Evolutionary conservation across 2,329 filamentous ascomycete genomes (phyloP), one percentile per base, ranked within the genome.

Genomic region (Fusarium sp.): DNA sequence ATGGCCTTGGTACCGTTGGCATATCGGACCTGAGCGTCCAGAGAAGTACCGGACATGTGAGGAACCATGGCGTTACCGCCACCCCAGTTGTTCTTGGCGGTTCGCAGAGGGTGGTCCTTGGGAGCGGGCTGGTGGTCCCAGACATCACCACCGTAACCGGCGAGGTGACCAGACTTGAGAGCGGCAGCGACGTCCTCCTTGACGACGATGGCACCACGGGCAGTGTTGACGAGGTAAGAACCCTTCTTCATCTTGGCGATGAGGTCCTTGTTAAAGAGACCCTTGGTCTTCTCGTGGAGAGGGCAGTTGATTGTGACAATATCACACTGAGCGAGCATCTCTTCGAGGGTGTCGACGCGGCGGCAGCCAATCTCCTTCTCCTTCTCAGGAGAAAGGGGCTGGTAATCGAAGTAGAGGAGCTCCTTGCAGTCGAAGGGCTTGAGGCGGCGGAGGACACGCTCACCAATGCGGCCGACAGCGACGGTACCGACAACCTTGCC

Each of bases 391-490:
- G 86, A 88, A 75, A 99, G 89, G 59, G 96, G 95, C 90, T 99
- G 96, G 93, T 99, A 99, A 88, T 99, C 96, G 84, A 94, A 98
- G 93, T 99, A 99, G 74, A 98, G 91, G 57, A 99, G 91, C 89
- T 98, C 96, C 92, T 97, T 97, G 94, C 96, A 99, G 89, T 97
- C 96, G 82, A 99, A 99, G 77, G 95, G 88, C 91, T 97, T 97
- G 80, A 99, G 92, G 77, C 96, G 92, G 84, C 96, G 93, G 79
- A 99, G 91, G 67, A 99, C 96, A 86, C 96, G 95, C 91, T 98
- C 95, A 80, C 96, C 96, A 80, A 99, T 99, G 83, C 96, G 94
- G 83, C 96, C 96, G 72, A 98, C 95, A 80, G 94, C 96, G 67
- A 99, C 96, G 82, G 96, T 99, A 80, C 96, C 96, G 78, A 99